Evolutionary conservation across 1,284 basidiomycete species (phyloP).

Genomic region (Pascua sp.): DNA sequence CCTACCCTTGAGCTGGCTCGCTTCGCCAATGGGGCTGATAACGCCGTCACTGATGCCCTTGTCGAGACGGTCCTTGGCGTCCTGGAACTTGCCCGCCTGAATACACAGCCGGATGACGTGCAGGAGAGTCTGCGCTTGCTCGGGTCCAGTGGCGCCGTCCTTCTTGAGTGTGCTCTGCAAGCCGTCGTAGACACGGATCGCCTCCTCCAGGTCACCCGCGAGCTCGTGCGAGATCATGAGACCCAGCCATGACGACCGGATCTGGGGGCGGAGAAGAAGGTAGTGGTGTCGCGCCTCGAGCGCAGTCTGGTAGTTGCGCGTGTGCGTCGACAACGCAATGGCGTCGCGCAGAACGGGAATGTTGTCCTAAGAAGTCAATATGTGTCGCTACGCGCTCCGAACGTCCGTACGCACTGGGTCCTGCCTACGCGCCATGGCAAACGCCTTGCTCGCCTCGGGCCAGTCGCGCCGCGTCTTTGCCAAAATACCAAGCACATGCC

Average conservation of each 20-base stretch:
- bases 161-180: conserved; percentile 54
- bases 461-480: conserved; percentile 63
- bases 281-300: conserved; percentile 80
- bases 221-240: conserved; percentile 86
- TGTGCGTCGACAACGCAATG: conserved; percentile 82
- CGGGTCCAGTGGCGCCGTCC: conserved; percentile 56
- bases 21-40: conserved; percentile 68
- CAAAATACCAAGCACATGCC: conserved; percentile 95
- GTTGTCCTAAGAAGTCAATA: conserved; percentile 66
- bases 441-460: conserved; percentile 56
- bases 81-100: conserved; percentile 59
- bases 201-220: conserved; percentile 68
- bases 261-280: conserved; percentile 73
- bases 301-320: conserved; percentile 75
- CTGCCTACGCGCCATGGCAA: conserved; percentile 67
- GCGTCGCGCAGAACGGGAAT: conserved; percentile 89
- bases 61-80: conserved; percentile 62
- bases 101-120: conserved; percentile 79
- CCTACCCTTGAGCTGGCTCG: conserved; percentile 69
- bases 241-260: conserved; percentile 85
- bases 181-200: conserved; percentile 69
- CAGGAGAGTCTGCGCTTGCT: conserved; percentile 79
- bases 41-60: conserved; percentile 61
- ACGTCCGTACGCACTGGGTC: conserved; percentile 66
- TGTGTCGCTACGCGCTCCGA: background rate